These are phyloP conservation scores for Globisporangium nunn DNA, from an alignment of 352 stramenopile species.

Conservation along the genomic window DNA sequence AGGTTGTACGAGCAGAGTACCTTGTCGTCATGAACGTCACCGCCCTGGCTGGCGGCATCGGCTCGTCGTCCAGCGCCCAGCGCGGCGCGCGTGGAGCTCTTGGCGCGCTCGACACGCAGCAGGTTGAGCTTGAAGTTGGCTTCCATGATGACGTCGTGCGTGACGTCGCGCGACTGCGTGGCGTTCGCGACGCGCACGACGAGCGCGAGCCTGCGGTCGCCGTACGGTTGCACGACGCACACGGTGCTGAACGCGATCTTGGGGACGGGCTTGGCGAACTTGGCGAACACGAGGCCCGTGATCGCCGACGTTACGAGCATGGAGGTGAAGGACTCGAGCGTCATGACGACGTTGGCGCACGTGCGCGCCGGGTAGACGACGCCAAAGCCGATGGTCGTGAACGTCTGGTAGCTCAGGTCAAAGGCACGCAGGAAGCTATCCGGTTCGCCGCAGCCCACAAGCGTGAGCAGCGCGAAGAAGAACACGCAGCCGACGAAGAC, in stretches of 20 bases:
- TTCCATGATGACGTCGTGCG: conserved; percentile 82
- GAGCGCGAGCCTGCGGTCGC: conserved; percentile 61
- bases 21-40: conserved; percentile 13
- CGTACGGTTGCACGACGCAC: conserved; percentile 70
- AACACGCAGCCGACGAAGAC: conserved; percentile 65
- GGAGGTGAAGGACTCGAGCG: conserved; percentile 70
- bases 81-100: conserved; percentile 1
- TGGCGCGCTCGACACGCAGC: conserved; percentile 60
- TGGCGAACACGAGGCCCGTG: conserved; percentile 78
- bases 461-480: conserved; percentile 42
- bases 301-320: conserved; percentile 78
- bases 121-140: conserved; percentile 73
- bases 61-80: no score
- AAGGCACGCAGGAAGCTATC: conserved; percentile 51
- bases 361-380: conserved; percentile 58
- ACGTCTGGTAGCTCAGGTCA: conserved; percentile 79
- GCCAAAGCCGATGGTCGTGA: conserved; percentile 81
- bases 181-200: conserved; percentile 77
- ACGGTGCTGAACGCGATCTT: conserved; percentile 80
- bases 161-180: conserved; percentile 72
- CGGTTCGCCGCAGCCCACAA: conserved; percentile 44
- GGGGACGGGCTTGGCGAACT: conserved; percentile 71
- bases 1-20: conserved; percentile 72
- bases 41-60: no score
- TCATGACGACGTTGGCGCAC: conserved; percentile 66